phyloP scores from a whole-genome alignment of 768 basidiomycete genomes.

The Leccinum disarticulatum region DNA sequence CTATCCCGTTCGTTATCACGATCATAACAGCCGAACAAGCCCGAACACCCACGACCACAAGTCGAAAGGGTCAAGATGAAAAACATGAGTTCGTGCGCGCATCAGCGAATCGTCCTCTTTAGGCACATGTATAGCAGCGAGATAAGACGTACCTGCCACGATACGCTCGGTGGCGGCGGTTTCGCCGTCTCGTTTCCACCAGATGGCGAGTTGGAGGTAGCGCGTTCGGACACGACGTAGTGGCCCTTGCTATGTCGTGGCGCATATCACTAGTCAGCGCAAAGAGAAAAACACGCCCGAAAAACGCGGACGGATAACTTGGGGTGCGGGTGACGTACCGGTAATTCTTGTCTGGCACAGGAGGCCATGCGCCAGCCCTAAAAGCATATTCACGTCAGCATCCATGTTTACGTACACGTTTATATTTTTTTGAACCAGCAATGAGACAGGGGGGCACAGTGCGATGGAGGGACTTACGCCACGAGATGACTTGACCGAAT shows the following conservation, averaged over 20 bases:
- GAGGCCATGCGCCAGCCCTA: constrained; percentile 75
- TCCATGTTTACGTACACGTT: not conserved
- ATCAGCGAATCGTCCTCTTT: constrained; percentile 22
- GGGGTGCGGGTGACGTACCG: constrained; percentile 41
- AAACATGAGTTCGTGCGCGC: not conserved
- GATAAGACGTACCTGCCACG: constrained; percentile 63
- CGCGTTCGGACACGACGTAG: constrained; percentile 69
- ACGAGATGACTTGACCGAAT: constrained; percentile 71
- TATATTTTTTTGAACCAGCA: not conserved
- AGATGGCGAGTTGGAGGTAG: constrained; percentile 11
- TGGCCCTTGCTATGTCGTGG: constrained; percentile 55
- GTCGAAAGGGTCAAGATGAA: not conserved
- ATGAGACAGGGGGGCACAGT: not conserved
- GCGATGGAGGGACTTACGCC: constrained; percentile 45
- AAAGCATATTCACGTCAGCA: not conserved
- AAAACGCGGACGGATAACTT: constrained; percentile 15
- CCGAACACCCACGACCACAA: not conserved
- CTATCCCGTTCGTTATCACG: constrained; percentile 33
- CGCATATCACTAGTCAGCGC: not conserved
- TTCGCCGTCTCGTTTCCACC: constrained; percentile 56
- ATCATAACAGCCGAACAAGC: not conserved
- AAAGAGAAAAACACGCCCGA: not conserved
- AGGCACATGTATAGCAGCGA: constrained; percentile 9
- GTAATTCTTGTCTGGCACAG: constrained; percentile 72
- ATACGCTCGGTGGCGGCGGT: constrained; percentile 55